Percentiles rank a stretch among this genome's conserved stretches.
Evolutionary conservation across 169 alveolate genomes (phyloP).

Genomic region (Eimeria tenella): DNA sequence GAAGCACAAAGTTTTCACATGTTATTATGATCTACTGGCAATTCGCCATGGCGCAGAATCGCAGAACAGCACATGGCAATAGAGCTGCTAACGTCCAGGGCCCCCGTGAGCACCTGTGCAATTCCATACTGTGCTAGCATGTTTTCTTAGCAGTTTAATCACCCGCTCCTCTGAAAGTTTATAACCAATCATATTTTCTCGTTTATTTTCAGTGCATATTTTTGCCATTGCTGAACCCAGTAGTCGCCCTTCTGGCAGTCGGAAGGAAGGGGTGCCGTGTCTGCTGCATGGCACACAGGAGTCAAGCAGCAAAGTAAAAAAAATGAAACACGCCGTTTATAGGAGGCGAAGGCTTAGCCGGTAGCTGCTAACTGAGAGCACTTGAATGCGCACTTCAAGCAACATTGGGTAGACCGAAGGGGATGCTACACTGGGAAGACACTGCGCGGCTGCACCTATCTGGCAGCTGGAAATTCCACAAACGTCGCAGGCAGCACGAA

Average conservation of each 20-base stretch:
- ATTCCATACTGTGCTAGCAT: neutral
- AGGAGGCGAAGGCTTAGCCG: too few species aligned
- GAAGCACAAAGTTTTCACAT: too few species aligned
- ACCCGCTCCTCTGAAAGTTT: neutral
- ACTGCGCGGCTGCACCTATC: too few species aligned
- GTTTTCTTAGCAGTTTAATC: neutral
- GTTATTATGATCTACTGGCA: too few species aligned
- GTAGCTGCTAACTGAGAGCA: too few species aligned
- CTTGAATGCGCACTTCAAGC: too few species aligned
- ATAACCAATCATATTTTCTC: too few species aligned
- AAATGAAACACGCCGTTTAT: too few species aligned
- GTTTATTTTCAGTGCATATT: neutral
- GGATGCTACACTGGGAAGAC: too few species aligned
- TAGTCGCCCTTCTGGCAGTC: neutral
- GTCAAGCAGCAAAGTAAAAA: neutral
- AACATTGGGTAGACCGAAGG: too few species aligned
- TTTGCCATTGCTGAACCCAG: neutral
- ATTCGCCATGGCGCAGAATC: neutral
- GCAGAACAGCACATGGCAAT: slow-evolving; percentile 6
- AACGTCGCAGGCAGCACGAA: neutral
- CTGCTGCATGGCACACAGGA: neutral
- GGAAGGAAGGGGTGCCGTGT: neutral
- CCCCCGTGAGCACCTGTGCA: slow-evolving; percentile 64
- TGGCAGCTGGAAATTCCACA: neutral
- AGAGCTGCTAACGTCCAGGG: slow-evolving; percentile 32